Evolutionary conservation across 345 rosid genomes (phyloP), one percentile per base, ranked within the genome.

Genomic region (Bruguiera sexangula): DNA sequence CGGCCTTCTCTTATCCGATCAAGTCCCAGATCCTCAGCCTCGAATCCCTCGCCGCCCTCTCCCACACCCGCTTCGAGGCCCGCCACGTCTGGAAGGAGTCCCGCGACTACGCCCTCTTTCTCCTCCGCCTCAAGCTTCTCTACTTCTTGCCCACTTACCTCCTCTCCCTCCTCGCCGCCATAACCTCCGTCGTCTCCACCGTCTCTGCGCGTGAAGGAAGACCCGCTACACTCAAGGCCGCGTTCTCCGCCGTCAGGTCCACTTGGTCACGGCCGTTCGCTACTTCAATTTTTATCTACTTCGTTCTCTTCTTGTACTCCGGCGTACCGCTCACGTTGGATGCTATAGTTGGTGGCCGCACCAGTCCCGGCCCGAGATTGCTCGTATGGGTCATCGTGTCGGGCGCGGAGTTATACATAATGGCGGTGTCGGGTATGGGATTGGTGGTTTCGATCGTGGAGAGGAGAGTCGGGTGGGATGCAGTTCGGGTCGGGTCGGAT

Each of bases 51-150:
- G 89, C 85, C 32, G 60, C 62, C 27, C 69, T 77, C 8, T 70
- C 89, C 61, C 60, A 79, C 63, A 87, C 92, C 21, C 84, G 78
- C 73, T 76, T 86, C 66, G 92, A 93, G 76, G 78, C 92, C 62
- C 84, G 84, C 32, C 90, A 88, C 43, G 83, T 85, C 39, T 79
- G 84, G 85, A 66, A 70, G 73, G 96, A 90, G 74, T 86, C 97
- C 52, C 87, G 94, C 67, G 80, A 74, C 60, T 73, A 70, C 3
- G 87, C 90, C 43, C 61, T 87, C 69, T 69, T 83, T 2, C 89
- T 88, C 71, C 78, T 93, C 79, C 87, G 72, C 61, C 82, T 82
- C 73, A 84, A 83, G 32, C 73, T 76, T 9, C 62, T 82, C 57
- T 80, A 73, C 60, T 81, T 75, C 63, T 27, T 88, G 63, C 96